Base-by-base conservation (phyloP, 2,329 filamentous ascomycete genomes). In the Alternaria triticimaculans region DNA sequence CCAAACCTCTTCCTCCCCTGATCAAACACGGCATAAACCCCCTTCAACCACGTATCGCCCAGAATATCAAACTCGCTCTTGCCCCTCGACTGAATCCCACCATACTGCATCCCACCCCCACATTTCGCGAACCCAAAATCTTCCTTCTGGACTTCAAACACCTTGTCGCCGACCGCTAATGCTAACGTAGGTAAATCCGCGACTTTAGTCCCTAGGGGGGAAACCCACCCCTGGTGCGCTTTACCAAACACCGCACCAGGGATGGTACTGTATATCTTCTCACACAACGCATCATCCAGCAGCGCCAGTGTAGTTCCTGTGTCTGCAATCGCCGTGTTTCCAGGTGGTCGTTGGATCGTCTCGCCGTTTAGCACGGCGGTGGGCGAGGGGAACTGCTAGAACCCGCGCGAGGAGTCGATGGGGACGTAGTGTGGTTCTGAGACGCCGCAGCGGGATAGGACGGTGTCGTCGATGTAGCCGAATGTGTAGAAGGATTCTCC, bases 301-400 rank as follows among this genome's bases (percentile, higher is more conserved):
- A 93, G 83, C 2, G 87, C 87, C 54, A 93, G 84, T 1, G 90
- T 90, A 28, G 90, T 92, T 59, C 90, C 90, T 0, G 90, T 93
- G 76, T 93, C 91, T 33, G 87, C 88, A 68, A 93, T 92, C 50
- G 90, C 89, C 2, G 82, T 88, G 79, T 92, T 92, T 51, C 83
- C 84, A 4, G 80, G 74, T 11, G 46, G 46, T 10, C 85, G 82
- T 2, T 79, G 53, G 26, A 89, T 78, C 1, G 80, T 82, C 63
- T 86, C 82, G 60, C 87, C 88, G 68, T 88, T 88, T 66, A 93
- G 81, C 0, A 83, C 84, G 21, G 84, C 84, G 0, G 85, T 86
- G 8, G 84, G 79, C 1, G 88, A 91, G 6, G 83, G 74, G 74
- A 92, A 87, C 76, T 86, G 82, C 91, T 90, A 93, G 81, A 91